These are phyloP conservation scores for Barbarea vulgaris DNA, from an alignment of 345 rosid species.

Conservation along the genomic window DNA sequence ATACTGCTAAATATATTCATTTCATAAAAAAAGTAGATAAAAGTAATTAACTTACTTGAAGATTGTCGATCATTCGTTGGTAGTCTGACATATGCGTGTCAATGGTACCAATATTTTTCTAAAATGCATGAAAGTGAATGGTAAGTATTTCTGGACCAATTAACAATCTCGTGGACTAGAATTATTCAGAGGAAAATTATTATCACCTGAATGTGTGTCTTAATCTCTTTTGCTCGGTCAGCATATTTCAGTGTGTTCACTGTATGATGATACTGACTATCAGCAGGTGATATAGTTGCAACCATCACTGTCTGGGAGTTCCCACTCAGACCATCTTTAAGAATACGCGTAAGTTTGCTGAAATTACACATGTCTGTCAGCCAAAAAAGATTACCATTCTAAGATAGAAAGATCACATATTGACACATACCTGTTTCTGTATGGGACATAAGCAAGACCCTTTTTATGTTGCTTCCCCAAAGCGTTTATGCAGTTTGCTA, in stretches of 20 bases:
- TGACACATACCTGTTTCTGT: constrained; percentile 73
- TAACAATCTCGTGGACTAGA: background rate
- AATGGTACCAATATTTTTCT: constrained; percentile 94
- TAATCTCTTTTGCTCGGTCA: constrained; percentile 96
- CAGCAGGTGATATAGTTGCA: constrained; percentile 57
- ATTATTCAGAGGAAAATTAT: constrained; percentile 4
- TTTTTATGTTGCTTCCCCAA: constrained; percentile 92
- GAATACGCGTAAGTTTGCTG: constrained; percentile 84
- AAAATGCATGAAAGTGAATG: constrained; percentile 10
- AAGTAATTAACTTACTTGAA: constrained; percentile 58
- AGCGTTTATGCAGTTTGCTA: constrained; percentile 96
- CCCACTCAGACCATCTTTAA: constrained; percentile 98
- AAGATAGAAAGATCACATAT: constrained; percentile 16
- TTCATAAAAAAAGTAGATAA: background rate
- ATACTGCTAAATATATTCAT: background rate
- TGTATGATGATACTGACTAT: constrained; percentile 56
- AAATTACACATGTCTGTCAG: constrained; percentile 17
- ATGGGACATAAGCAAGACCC: constrained; percentile 98
- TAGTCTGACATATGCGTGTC: constrained; percentile 91
- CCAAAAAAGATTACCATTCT: background rate
- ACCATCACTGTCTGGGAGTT: constrained; percentile 97
- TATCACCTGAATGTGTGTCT: constrained; percentile 70
- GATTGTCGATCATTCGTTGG: constrained; percentile 95
- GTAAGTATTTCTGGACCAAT: constrained; percentile 28
- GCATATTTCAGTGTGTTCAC: constrained; percentile 96